Percentiles rank a stretch among this genome's conserved stretches.
phyloP scores from a whole-genome alignment of 169 alveolate species.

The Cryptosporidium xiaoi region DNA sequence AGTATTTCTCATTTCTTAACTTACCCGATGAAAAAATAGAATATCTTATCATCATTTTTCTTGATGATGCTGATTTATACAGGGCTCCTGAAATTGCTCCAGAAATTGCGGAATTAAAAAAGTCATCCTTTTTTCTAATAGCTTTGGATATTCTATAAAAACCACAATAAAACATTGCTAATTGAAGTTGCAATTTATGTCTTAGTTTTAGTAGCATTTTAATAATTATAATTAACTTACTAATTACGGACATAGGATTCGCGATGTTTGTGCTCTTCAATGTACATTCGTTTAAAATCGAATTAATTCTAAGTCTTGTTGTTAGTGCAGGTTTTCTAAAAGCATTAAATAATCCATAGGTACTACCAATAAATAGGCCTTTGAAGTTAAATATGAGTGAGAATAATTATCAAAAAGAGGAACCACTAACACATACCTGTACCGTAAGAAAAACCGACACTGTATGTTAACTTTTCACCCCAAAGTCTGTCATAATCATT shows the following conservation, averaged over 20 bases:
- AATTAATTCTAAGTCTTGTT: constrained; percentile 83
- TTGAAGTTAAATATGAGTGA: neutral
- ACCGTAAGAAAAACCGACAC: constrained; percentile 89
- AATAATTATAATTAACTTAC: constrained; percentile 31
- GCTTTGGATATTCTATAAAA: constrained; percentile 80
- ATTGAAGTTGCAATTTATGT: neutral
- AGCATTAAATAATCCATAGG: constrained; percentile 86
- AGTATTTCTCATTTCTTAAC: neutral
- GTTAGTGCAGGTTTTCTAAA: constrained; percentile 88
- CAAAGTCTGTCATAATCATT: constrained; percentile 87
- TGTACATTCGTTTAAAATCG: constrained; percentile 85
- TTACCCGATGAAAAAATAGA: constrained; percentile 51
- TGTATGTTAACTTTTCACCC: constrained; percentile 88
- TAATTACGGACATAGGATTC: constrained; percentile 83
- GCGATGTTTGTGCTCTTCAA: constrained; percentile 86
- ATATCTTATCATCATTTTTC: constrained; percentile 34
- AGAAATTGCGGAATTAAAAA: constrained; percentile 80
- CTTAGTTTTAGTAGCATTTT: neutral
- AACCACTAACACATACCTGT: constrained; percentile 79
- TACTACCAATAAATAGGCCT: constrained; percentile 87
- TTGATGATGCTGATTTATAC: constrained; percentile 78
- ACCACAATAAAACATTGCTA: constrained; percentile 85
- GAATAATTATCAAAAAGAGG: too few relatives aligned
- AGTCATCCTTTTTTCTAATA: constrained; percentile 80
- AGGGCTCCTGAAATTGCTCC: constrained; percentile 89